phyloP scores from a whole-genome alignment of 768 basidiomycete species.

The Agaricus sinodeliciosus region DNA sequence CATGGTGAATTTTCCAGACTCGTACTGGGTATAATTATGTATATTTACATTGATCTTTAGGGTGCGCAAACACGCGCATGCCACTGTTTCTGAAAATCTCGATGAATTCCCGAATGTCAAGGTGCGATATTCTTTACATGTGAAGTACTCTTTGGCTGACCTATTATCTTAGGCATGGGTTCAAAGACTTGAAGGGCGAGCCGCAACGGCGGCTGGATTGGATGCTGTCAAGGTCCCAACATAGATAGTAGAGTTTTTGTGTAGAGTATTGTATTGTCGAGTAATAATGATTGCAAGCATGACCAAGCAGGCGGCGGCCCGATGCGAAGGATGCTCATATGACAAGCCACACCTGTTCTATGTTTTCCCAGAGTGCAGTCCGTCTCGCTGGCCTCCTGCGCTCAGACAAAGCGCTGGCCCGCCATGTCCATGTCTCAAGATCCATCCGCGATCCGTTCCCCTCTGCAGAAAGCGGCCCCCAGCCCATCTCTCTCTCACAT shows the following conservation, averaged over 20 bases:
- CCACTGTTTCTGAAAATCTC: constrained; percentile 45
- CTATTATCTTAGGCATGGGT: constrained; percentile 16
- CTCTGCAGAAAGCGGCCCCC: background rate
- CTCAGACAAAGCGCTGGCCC: background rate
- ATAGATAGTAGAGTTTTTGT: too few relatives aligned
- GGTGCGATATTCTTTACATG: constrained; percentile 21
- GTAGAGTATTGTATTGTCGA: too few relatives aligned
- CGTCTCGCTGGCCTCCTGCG: constrained; percentile 3
- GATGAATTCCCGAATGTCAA: constrained; percentile 61
- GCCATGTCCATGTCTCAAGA: constrained; percentile 3
- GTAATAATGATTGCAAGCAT: too few relatives aligned
- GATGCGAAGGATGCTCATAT: too few relatives aligned
- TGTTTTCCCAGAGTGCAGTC: constrained; percentile 2
- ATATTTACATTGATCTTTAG: constrained; percentile 23
- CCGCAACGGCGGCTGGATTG: background rate
- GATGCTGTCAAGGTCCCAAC: background rate
- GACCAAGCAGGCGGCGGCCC: too few relatives aligned
- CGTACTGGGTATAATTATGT: background rate
- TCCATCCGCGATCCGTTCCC: constrained; percentile 16
- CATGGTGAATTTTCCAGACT: constrained; percentile 39
- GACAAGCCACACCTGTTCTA: background rate
- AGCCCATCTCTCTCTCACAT: constrained; percentile 16
- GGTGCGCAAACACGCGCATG: constrained; percentile 42
- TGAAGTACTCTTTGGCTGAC: background rate
- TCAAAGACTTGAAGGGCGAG: constrained; percentile 9